Evolutionary conservation across 805 yeast genomes (phyloP), one percentile per base, ranked within the genome.

Genomic region (Yamadazyma nakazawae): DNA sequence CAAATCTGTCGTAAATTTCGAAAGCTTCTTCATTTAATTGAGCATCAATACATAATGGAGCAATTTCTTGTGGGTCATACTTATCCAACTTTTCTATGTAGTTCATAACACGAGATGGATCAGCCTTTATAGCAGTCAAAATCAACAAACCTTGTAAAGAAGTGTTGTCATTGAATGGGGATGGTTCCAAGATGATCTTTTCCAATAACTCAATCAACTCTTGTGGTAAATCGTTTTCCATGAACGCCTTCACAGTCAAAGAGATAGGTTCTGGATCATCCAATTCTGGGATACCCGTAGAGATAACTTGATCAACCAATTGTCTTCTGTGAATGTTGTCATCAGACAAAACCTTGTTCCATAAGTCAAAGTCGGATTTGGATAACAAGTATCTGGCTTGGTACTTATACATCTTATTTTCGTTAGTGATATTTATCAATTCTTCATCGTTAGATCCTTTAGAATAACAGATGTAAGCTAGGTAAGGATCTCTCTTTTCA

Each of bases 401-500:
- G 70, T 94, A 92, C 68, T 94, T 94, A 79, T 87, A 94, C 99
- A 94, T 94, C 58, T 94, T 81, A 67, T 94, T 94, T 62, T 94
- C 98, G 67, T 94, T 94, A 55, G 99, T 94, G 67, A 94, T 90
- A 62, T 80, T 77, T 60, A 94, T 81, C 61, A 94, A 79, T 66
- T 94, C 99, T 48, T 76, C 84, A 65, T 94, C 97, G 59, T 92
- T 91, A 45, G 78, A 75, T 63, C 99, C 99, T 72, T 91, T 92
- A 51, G 95, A 96, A 69, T 94, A 94, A 43, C 97, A 96, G 70
- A 94, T 94, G 68, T 89, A 94, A 25, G 99, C 99, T 64, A 94
- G 76, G 72, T 89, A 94, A 52, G 99, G 99, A 63, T 94, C 99
- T 70, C 99, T 87, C 81, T 88, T 92, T 72, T 94, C 99, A 78